phyloP scores from a whole-genome alignment of 192 early-diverging fungal genomes.

The Podila minutissima region DNA sequence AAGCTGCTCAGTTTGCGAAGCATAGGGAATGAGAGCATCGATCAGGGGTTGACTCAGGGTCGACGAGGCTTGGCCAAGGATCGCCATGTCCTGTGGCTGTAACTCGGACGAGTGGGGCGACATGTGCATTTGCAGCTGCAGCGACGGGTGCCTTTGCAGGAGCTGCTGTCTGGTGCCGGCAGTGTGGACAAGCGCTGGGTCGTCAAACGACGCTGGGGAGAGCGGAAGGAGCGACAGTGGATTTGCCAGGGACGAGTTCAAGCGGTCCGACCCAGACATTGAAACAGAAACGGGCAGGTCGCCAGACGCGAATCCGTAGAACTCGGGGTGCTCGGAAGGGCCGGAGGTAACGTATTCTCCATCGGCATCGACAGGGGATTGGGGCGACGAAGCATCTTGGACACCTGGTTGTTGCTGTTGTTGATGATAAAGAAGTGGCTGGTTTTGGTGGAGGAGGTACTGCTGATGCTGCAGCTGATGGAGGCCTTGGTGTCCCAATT shows the following conservation, averaged over 20 bases:
- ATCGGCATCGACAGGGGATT: not conserved
- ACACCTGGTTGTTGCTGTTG: not conserved
- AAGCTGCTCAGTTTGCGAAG: conserved; percentile 4
- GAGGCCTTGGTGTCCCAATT: not conserved
- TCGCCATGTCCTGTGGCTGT: not conserved
- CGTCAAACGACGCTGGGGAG: not conserved
- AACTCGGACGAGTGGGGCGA: not conserved
- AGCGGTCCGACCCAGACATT: not conserved
- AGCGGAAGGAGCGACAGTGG: not conserved
- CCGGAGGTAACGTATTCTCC: not conserved
- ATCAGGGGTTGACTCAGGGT: not conserved
- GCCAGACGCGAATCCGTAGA: not conserved
- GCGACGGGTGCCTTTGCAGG: not conserved
- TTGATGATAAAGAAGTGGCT: not conserved
- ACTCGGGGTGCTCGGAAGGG: not conserved
- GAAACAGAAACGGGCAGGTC: not conserved
- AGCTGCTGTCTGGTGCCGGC: conserved; percentile 1
- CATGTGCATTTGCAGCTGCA: not conserved
- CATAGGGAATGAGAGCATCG: conserved; percentile 1
- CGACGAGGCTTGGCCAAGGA: not conserved
- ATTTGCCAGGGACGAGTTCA: not conserved
- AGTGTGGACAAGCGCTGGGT: not conserved
- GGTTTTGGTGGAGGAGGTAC: not conserved
- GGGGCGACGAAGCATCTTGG: not conserved
- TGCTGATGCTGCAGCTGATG: not conserved